Evolutionary conservation across 2,329 filamentous ascomycete genomes (phyloP).

Genomic region (Penicillium sp.): DNA sequence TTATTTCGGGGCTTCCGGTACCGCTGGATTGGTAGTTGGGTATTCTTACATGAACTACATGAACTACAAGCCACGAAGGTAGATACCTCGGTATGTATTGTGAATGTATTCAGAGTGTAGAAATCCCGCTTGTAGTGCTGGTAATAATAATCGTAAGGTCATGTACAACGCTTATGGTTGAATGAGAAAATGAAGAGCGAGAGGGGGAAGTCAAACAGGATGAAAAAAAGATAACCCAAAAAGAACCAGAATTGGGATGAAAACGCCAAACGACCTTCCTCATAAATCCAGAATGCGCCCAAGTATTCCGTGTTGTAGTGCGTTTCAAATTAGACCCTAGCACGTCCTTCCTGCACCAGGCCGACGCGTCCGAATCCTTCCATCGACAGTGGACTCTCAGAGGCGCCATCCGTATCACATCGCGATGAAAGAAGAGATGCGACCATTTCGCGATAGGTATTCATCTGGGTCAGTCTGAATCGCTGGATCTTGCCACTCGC

Average conservation of each 20-base stretch:
- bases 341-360: slow-evolving; percentile 20
- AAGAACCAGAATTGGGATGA: not conserved
- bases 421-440: slow-evolving; percentile 31
- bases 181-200: too few relatives aligned
- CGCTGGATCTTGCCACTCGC: slow-evolving; percentile 54
- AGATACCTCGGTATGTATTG: not conserved
- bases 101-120: not conserved
- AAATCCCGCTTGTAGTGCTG: not conserved
- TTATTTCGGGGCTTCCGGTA: not conserved
- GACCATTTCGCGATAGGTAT: slow-evolving; percentile 40
- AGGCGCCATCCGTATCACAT: slow-evolving; percentile 16
- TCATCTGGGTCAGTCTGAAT: slow-evolving; percentile 43
- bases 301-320: not conserved
- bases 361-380: slow-evolving; percentile 1
- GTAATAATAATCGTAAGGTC: not conserved
- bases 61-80: not conserved
- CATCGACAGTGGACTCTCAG: not conserved
- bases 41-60: not conserved
- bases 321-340: slow-evolving; percentile 16
- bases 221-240: not conserved
- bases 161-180: too few relatives aligned
- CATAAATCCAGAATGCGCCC: not conserved
- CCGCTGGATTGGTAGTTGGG: not conserved
- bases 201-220: not conserved
- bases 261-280: not conserved